Conservation (phyloP, 2,329 filamentous ascomycete genomes). For the Epichloe glyceriae region DNA sequence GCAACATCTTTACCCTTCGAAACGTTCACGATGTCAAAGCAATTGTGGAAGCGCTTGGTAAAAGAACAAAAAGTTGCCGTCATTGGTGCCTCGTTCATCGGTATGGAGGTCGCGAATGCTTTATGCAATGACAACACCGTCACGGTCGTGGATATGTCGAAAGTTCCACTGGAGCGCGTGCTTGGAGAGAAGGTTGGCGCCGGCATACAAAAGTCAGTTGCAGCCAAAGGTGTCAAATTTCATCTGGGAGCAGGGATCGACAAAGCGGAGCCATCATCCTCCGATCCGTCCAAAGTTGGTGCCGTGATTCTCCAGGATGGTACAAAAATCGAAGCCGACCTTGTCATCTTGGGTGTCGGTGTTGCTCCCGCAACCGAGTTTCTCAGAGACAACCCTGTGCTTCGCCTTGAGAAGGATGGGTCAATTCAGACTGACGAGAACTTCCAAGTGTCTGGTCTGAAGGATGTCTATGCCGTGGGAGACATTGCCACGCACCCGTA, state of each 20-base stretch:
- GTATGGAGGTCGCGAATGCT: conserved; percentile 91
- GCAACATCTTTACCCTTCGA: conserved; percentile 78
- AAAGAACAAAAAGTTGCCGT: conserved; percentile 79
- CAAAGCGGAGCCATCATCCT: conserved; percentile 60
- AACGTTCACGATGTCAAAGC: conserved; percentile 62
- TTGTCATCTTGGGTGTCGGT: conserved; percentile 85
- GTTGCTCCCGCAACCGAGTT: conserved; percentile 78
- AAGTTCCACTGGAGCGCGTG: conserved; percentile 69
- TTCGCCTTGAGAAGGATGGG: conserved; percentile 71
- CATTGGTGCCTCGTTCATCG: conserved; percentile 89
- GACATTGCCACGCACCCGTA: conserved; percentile 96
- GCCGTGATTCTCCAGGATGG: conserved; percentile 76
- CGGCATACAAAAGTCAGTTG: conserved; percentile 65
- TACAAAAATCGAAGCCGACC: conserved; percentile 68
- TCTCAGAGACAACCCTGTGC: conserved; percentile 55
- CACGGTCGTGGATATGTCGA: conserved; percentile 79
- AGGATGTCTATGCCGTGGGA: conserved; percentile 82
- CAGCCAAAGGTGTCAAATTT: conserved; percentile 84
- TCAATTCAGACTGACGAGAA: conserved; percentile 69
- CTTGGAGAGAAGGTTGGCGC: conserved; percentile 71
- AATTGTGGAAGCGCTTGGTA: conserved; percentile 70
- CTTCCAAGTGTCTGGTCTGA: conserved; percentile 62
- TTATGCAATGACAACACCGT: conserved; percentile 69
- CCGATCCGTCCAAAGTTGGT: conserved; percentile 61
- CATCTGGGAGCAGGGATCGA: conserved; percentile 69